Percentiles rank a stretch among this genome's conserved stretches.
phyloP scores from a whole-genome alignment of 2,329 filamentous ascomycete genomes.

The Sclerotinia glacialis region DNA sequence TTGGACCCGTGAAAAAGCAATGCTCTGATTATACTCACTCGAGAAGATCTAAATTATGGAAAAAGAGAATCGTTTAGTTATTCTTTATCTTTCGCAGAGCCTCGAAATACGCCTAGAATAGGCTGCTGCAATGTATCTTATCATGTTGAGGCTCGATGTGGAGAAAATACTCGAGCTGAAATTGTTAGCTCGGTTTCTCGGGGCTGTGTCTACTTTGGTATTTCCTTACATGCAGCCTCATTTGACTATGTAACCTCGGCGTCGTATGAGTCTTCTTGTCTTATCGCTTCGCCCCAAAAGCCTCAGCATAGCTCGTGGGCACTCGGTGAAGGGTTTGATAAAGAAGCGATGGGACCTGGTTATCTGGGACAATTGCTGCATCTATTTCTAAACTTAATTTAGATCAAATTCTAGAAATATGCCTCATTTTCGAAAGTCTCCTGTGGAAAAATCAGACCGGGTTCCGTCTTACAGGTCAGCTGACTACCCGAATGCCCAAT shows the following conservation, averaged over 20 bases:
- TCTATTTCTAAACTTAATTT: background rate
- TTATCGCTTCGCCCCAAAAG: background rate
- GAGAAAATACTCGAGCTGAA: background rate
- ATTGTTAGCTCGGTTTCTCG: background rate
- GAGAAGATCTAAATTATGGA: background rate
- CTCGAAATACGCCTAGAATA: background rate
- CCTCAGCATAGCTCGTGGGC: background rate
- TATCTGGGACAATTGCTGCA: background rate
- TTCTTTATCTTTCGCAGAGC: background rate
- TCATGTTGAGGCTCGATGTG: conserved; percentile 8
- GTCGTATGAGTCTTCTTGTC: background rate
- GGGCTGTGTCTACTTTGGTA: conserved; percentile 1
- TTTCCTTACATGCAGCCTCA: background rate
- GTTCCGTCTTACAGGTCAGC: conserved; percentile 17
- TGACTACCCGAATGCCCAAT: conserved; percentile 1
- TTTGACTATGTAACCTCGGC: background rate
- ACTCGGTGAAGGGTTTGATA: conserved; percentile 1
- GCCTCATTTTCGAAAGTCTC: background rate
- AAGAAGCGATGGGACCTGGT: conserved; percentile 1
- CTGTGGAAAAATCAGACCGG: background rate
- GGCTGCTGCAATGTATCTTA: conserved; percentile 9
- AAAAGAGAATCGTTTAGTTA: too few species aligned
- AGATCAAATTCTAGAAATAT: background rate
- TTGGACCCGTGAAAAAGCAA: background rate
- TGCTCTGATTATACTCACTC: background rate